Evolutionary conservation across 202 grass and related monocot species (phyloP).

Genomic region (Dendrocalamus latiflorus): DNA sequence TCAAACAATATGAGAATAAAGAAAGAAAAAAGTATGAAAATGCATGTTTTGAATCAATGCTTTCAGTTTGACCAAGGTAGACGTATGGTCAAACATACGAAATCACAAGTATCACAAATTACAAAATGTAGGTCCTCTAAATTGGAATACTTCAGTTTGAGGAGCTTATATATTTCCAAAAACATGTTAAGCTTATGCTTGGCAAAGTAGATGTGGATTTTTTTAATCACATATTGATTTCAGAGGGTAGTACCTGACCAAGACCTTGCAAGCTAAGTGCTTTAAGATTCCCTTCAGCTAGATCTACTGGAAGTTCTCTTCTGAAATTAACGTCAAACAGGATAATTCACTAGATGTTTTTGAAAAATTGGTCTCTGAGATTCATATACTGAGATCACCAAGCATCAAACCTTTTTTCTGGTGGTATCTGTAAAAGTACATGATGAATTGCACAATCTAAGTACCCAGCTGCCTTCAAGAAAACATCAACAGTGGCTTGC

Average conservation of each 20-base stretch:
- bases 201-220: neutral
- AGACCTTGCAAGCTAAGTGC: slow-evolving; percentile 73
- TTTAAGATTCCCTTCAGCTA: slow-evolving; percentile 69
- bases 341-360: neutral
- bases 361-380: neutral
- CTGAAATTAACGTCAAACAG: slow-evolving; percentile 38
- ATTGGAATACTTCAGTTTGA: neutral
- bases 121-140: neutral
- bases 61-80: neutral
- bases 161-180: neutral
- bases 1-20: neutral
- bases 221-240: neutral
- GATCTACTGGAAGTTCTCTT: slow-evolving; percentile 73
- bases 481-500: slow-evolving; percentile 61
- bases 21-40: neutral
- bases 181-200: neutral
- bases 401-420: slow-evolving; percentile 49
- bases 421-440: slow-evolving; percentile 56
- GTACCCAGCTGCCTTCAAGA: slow-evolving; percentile 72
- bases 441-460: slow-evolving; percentile 66
- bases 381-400: neutral
- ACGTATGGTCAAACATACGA: neutral
- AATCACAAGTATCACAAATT: neutral
- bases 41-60: neutral
- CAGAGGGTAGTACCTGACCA: slow-evolving; percentile 51